Conservation (phyloP, 768 basidiomycete species). For the Candolleomyces efflorescens region DNA sequence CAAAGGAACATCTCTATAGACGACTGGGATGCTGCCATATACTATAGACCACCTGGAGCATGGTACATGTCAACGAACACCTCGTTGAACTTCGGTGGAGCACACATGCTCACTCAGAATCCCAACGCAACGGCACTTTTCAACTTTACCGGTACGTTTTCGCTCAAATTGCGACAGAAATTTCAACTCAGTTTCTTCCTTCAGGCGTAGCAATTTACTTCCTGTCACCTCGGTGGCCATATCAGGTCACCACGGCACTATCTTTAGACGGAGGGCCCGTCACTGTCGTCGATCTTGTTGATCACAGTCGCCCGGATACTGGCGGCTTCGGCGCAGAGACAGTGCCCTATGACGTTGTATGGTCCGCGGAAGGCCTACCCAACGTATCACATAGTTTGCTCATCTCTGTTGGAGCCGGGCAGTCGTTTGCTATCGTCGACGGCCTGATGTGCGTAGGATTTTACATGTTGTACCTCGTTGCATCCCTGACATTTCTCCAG, state of each 20-base stretch:
- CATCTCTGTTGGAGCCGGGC: slow-evolving; percentile 32
- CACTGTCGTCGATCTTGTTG: slow-evolving; percentile 34
- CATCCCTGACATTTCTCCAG: not conserved
- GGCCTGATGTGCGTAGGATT: slow-evolving; percentile 29
- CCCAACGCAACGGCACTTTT: slow-evolving; percentile 36
- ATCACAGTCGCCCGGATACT: slow-evolving; percentile 25
- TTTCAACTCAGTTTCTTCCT: not conserved
- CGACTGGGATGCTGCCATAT: slow-evolving; percentile 26
- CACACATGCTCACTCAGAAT: slow-evolving; percentile 27
- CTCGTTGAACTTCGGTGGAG: slow-evolving; percentile 28
- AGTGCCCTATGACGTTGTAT: slow-evolving; percentile 31
- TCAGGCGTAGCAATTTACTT: slow-evolving; percentile 35
- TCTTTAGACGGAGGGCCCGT: slow-evolving; percentile 31
- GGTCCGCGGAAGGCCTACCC: slow-evolving; percentile 28
- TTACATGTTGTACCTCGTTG: not conserved
- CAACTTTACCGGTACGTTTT: slow-evolving; percentile 33
- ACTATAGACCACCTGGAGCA: slow-evolving; percentile 25
- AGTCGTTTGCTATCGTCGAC: slow-evolving; percentile 35
- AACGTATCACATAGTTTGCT: slow-evolving; percentile 32
- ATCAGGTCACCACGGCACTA: slow-evolving; percentile 35
- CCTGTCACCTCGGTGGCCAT: slow-evolving; percentile 37
- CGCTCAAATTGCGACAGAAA: not conserved
- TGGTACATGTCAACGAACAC: slow-evolving; percentile 27
- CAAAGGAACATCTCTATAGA: slow-evolving; percentile 29
- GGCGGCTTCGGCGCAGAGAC: slow-evolving; percentile 32